A percentile compares a stretch with the other conserved stretches of the same genome.
Conservation (phyloP, 2,329 filamentous ascomycete species). For the Botrytis sinoallii region DNA sequence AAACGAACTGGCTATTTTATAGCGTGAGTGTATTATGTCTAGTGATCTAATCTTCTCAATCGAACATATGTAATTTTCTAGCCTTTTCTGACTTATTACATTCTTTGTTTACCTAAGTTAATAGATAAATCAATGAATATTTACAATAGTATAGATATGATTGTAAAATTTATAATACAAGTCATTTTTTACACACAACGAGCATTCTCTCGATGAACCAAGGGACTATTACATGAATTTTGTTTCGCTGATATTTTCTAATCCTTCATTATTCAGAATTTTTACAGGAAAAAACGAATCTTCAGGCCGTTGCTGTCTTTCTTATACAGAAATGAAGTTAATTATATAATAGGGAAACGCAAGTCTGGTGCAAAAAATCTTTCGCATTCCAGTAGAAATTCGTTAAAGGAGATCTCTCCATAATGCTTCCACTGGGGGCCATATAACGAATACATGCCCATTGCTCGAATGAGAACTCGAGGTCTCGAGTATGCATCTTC, state of each 20-base stretch:
- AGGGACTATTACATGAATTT: background rate
- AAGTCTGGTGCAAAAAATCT: background rate
- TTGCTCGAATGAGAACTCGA: background rate
- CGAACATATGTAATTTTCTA: background rate
- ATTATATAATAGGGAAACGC: background rate
- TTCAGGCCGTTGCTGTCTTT: background rate
- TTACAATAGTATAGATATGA: background rate
- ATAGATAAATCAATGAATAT: background rate
- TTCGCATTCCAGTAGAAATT: background rate
- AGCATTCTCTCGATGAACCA: background rate
- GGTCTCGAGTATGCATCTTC: background rate
- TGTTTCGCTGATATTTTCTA: background rate
- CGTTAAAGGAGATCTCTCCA: background rate
- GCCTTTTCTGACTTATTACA: accelerated
- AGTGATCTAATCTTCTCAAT: background rate
- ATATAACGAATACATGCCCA: background rate
- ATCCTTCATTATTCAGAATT: background rate
- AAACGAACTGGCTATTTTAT: background rate
- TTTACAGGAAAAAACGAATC: too few relatives aligned
- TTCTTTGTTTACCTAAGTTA: background rate
- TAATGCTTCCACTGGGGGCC: background rate
- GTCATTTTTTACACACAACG: background rate
- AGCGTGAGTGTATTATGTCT: background rate
- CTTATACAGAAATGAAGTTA: background rate
- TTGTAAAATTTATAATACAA: background rate